Percentiles rank a stretch among this genome's conserved stretches.
Evolutionary conservation across 495 filamentous ascomycete genomes (phyloP).

Genomic region (Penicillium odoratum): DNA sequence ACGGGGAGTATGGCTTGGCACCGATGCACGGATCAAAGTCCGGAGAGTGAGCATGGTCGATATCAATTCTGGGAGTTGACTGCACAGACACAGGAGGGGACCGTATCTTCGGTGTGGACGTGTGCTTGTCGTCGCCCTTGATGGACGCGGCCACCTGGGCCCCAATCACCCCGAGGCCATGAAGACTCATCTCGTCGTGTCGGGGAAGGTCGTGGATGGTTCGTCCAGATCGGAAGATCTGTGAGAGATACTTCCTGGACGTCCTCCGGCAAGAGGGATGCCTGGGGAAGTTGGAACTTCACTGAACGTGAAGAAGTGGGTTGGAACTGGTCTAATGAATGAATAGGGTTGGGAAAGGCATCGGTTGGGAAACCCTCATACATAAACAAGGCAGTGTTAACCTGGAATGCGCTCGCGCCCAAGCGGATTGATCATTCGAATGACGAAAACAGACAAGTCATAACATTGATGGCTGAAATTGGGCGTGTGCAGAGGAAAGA

Average conservation of each 20-base stretch:
- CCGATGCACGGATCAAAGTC: conserved; percentile 46
- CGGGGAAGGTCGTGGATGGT: background rate
- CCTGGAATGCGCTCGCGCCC: conserved; percentile 31
- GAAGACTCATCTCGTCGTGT: conserved; percentile 25
- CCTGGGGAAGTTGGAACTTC: conserved; percentile 13
- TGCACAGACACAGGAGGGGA: conserved; percentile 20
- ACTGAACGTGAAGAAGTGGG: conserved; percentile 5
- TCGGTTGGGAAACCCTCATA: conserved; percentile 25
- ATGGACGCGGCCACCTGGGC: conserved; percentile 32
- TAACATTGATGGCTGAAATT: background rate
- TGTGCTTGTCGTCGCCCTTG: conserved; percentile 28
- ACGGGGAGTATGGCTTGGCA: conserved; percentile 57
- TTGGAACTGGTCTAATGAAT: conserved; percentile 13
- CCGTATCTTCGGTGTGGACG: conserved; percentile 13
- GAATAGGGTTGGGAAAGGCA: conserved; percentile 18
- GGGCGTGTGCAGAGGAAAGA: conserved; percentile 1
- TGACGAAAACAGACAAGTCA: conserved; percentile 6
- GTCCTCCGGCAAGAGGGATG: conserved; percentile 11
- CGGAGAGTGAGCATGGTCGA: conserved; percentile 10
- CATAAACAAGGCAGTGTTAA: conserved; percentile 32
- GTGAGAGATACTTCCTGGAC: conserved; percentile 11
- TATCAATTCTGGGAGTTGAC: conserved; percentile 21
- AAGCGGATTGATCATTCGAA: conserved; percentile 25
- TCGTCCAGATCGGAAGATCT: conserved; percentile 15
- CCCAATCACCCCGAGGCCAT: conserved; percentile 35